phyloP scores from a whole-genome alignment of 768 basidiomycete species.

The Pleurotus ostreatus region DNA sequence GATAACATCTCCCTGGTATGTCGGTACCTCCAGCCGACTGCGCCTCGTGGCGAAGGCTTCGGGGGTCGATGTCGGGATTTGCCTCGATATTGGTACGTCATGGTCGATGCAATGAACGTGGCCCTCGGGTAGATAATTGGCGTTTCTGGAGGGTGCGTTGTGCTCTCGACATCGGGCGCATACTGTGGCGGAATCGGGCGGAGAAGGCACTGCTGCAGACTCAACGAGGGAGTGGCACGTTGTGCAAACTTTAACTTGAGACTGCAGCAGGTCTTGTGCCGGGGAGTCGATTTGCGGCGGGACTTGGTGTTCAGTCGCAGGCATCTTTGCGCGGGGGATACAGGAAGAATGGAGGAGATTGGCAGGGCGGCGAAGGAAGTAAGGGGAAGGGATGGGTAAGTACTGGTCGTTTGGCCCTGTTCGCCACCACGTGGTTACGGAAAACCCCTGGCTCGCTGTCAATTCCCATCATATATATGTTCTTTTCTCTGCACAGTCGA shows the following conservation, averaged over 20 bases:
- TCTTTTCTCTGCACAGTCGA: not conserved
- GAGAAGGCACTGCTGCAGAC: slow-evolving; percentile 12
- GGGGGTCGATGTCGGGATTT: slow-evolving; percentile 17
- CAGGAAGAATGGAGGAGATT: slow-evolving; percentile 15
- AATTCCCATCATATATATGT: not conserved
- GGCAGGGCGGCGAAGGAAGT: slow-evolving; percentile 14
- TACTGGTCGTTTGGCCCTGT: slow-evolving; percentile 9
- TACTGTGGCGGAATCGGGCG: slow-evolving; percentile 1
- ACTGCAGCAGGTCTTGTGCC: slow-evolving; percentile 19
- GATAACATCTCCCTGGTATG: not conserved
- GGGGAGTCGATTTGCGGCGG: slow-evolving; percentile 19
- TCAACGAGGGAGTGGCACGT: slow-evolving; percentile 37
- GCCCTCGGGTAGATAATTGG: slow-evolving; percentile 18
- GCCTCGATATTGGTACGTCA: slow-evolving; percentile 19
- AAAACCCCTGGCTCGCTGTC: not conserved
- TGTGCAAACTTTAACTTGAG: slow-evolving; percentile 41
- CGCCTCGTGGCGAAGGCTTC: slow-evolving; percentile 28
- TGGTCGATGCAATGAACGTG: slow-evolving; percentile 21
- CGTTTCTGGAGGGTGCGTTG: slow-evolving; percentile 10
- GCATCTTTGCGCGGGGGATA: slow-evolving; percentile 32
- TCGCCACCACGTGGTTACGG: not conserved
- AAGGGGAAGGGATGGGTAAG: slow-evolving; percentile 10
- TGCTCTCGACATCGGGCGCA: slow-evolving; percentile 4
- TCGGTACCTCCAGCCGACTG: slow-evolving; percentile 9
- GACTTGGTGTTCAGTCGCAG: slow-evolving; percentile 41